Base-by-base conservation (phyloP, 1,284 basidiomycete genomes). In the Malassezia restricta region DNA sequence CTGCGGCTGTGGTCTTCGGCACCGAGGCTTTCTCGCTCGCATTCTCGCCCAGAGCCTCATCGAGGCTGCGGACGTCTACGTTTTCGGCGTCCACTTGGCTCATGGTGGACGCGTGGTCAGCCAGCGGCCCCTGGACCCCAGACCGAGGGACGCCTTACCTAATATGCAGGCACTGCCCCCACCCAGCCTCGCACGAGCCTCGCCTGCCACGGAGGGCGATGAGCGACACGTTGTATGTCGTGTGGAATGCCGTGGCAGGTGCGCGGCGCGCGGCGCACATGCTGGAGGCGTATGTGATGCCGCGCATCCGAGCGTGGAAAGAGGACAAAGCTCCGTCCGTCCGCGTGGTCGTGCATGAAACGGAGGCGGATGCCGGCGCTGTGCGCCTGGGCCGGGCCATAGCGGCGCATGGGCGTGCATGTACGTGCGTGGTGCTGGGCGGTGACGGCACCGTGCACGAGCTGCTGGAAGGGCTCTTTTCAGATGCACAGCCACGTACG, bases 401-500 rank as follows among this genome's bases (percentile, higher is more conserved):
- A 8, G 27, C 42, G 11, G n/a, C 27, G 11, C 28, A 12, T 9
- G 33, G 15, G 11, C 33, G 33, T 15, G 9, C 37, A 1, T 14
- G 15, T 5, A 15, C 28, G 35, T n/a, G 68, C 4, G 51, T 71
- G 14, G 29, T 73, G 5, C 46, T 74, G 0, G 73, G 72, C 6
- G 73, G 73, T 6, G 73, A 74, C 43, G 73, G 73, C 9, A 74
- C 73, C 6, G 65, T 66, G n/a, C 62, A 68, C 47, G 73, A 74
- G 38, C 24, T 74, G 8, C 41, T 74, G 12, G 67, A 72, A 15
- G 71, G 70, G 8, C 24, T 41, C 67, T 5, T 57, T 41, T 20
- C 32, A 37, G 15, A 3, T 9, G 11, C 11, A 11, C 0, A 40
- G 8, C 11, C 9, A 9, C 33, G 15, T 5, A 28, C 27, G 30